These are phyloP conservation scores for Smallanthus sonchifolius DNA, from an alignment of 129 eudicot species.

Conservation along the genomic window DNA sequence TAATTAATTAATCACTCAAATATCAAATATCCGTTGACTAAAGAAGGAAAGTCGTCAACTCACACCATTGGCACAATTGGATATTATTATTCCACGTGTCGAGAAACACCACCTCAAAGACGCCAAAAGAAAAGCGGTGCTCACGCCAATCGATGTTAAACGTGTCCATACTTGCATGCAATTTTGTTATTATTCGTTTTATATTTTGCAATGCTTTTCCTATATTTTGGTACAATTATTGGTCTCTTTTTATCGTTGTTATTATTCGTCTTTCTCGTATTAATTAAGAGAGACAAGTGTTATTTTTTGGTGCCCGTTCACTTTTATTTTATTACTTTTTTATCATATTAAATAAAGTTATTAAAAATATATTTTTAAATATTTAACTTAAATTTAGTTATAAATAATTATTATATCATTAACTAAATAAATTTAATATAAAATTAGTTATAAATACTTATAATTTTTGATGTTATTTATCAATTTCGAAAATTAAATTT, in stretches of 20 bases:
- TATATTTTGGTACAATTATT: conserved; percentile 14
- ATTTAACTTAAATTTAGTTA: too few species aligned
- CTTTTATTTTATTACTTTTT: too few species aligned
- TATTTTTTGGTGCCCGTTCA: too few species aligned
- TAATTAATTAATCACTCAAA: not conserved
- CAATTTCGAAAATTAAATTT: too few species aligned
- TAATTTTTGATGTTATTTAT: too few species aligned
- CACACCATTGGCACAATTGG: conserved; percentile 9
- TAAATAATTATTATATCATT: too few species aligned
- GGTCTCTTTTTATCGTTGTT: not conserved
- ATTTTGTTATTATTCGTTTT: not conserved
- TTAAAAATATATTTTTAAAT: too few species aligned
- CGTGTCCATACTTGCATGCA: conserved; percentile 13
- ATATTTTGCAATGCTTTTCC: not conserved
- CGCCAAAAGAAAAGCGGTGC: conserved; percentile 22
- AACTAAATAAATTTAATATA: too few species aligned
- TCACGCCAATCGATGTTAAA: conserved; percentile 17
- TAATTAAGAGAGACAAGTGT: too few species aligned
- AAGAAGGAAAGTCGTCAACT: not conserved
- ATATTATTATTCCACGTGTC: conserved; percentile 22
- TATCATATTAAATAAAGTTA: too few species aligned
- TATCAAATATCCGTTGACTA: not conserved
- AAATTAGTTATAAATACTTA: too few species aligned
- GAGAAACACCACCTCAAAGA: conserved; percentile 15
- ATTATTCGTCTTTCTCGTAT: too few species aligned